A percentile compares a stretch with the other conserved stretches of the same genome.
Evolutionary conservation across 345 rosid genomes (phyloP).

Genomic region (Brassica nigra): DNA sequence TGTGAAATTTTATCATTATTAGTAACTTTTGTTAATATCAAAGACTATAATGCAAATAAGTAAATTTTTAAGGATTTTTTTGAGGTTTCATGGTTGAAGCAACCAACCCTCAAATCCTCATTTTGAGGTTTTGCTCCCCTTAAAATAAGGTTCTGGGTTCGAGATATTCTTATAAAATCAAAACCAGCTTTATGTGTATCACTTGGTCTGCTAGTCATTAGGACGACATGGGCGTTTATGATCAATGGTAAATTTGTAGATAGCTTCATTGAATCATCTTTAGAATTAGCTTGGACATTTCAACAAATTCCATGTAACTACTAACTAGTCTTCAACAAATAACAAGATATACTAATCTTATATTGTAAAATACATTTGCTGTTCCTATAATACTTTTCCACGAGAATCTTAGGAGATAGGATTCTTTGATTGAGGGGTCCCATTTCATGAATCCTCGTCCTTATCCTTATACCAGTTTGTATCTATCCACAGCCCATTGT

Average conservation of each 20-base stretch:
- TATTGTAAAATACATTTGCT: neutral
- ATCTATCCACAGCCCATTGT: constrained; percentile 12
- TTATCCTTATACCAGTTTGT: constrained; percentile 20
- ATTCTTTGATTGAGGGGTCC: constrained; percentile 8
- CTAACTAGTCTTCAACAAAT: neutral
- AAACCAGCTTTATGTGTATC: neutral
- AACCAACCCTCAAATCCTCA: too few relatives aligned
- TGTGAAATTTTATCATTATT: too few relatives aligned
- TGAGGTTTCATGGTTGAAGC: too few relatives aligned
- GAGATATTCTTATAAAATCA: neutral
- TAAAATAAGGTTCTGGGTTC: too few relatives aligned
- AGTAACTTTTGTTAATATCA: too few relatives aligned
- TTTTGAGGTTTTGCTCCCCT: too few relatives aligned
- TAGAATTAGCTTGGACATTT: neutral
- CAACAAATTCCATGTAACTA: neutral
- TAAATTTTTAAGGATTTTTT: too few relatives aligned
- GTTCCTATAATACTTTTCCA: constrained; percentile 20
- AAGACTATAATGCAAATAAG: too few relatives aligned
- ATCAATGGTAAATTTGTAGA: neutral
- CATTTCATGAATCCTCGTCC: constrained; percentile 23
- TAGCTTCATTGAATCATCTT: neutral
- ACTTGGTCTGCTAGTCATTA: neutral
- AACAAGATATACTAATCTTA: too few relatives aligned
- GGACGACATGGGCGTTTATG: neutral
- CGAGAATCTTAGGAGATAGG: neutral